Percentiles rank a stretch among this genome's conserved stretches.
phyloP scores from a whole-genome alignment of 2,329 filamentous ascomycete genomes.

The Aotearoamyces nothofagi region DNA sequence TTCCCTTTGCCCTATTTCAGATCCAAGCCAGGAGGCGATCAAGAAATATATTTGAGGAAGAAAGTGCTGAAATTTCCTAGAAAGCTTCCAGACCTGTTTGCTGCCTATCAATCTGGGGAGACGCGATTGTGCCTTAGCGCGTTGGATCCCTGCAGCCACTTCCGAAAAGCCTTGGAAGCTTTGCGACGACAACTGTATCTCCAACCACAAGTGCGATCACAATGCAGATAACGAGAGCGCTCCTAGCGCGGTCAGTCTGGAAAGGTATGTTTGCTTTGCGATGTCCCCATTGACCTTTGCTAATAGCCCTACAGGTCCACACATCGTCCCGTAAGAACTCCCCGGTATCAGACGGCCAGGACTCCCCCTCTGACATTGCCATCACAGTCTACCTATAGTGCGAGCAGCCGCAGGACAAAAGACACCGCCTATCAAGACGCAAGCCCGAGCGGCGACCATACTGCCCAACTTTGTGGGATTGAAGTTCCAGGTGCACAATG shows the following conservation, averaged over 20 bases:
- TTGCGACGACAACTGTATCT: no score
- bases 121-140: no score
- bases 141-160: no score
- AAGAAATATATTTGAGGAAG: no score
- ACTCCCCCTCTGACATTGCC: slow-evolving; percentile 21
- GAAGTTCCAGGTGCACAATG: slow-evolving; percentile 58
- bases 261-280: slow-evolving; percentile 38
- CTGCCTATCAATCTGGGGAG: no score
- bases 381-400: slow-evolving; percentile 36
- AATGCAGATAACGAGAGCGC: slow-evolving; percentile 44
- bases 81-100: no score
- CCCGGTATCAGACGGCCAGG: slow-evolving; percentile 7
- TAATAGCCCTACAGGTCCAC: slow-evolving; percentile 36
- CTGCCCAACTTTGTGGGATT: slow-evolving; percentile 59
- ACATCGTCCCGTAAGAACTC: slow-evolving; percentile 50
- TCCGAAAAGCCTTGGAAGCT: no score
- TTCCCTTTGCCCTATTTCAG: no score
- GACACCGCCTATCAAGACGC: slow-evolving; percentile 50
- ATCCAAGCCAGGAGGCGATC: no score
- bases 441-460: slow-evolving; percentile 56
- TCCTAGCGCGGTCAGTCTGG: slow-evolving; percentile 53
- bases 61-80: no score
- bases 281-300: slow-evolving; percentile 2
- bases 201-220: no score
- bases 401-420: slow-evolving; percentile 32